phyloP scores from a whole-genome alignment of 345 rosid species.

The Cardamine resedifolia region DNA sequence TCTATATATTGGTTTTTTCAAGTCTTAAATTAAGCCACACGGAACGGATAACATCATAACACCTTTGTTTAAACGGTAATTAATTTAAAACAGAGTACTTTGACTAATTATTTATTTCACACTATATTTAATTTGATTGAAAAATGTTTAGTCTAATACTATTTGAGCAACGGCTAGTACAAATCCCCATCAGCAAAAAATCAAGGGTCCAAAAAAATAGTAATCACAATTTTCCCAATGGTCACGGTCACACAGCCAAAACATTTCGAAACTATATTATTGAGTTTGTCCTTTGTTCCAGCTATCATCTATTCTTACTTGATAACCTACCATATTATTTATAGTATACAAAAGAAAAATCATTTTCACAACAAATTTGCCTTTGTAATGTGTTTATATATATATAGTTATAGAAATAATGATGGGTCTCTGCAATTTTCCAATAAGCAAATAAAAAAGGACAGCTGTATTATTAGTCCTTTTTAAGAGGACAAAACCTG shows the following conservation, averaged over 20 bases:
- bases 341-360: not conserved
- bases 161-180: constrained; percentile 9
- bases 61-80: constrained; percentile 15
- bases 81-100: not conserved
- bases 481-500: constrained; percentile 15
- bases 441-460: not conserved
- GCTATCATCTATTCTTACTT: not conserved
- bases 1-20: not conserved
- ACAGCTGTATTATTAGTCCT: constrained; percentile 8
- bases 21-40: constrained; percentile 19
- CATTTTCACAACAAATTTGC: not conserved
- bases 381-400: not conserved
- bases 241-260: constrained; percentile 25
- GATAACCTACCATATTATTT: constrained; percentile 8
- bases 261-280: constrained; percentile 5
- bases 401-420: not conserved
- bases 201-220: not conserved
- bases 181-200: not conserved
- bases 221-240: constrained; percentile 1
- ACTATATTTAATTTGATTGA: not conserved
- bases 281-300: constrained; percentile 24
- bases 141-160: not conserved
- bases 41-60: constrained; percentile 25
- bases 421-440: not conserved
- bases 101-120: not conserved